phyloP scores from a whole-genome alignment of 83 land plant genomes.

The Diphasiastrum complanatum region DNA sequence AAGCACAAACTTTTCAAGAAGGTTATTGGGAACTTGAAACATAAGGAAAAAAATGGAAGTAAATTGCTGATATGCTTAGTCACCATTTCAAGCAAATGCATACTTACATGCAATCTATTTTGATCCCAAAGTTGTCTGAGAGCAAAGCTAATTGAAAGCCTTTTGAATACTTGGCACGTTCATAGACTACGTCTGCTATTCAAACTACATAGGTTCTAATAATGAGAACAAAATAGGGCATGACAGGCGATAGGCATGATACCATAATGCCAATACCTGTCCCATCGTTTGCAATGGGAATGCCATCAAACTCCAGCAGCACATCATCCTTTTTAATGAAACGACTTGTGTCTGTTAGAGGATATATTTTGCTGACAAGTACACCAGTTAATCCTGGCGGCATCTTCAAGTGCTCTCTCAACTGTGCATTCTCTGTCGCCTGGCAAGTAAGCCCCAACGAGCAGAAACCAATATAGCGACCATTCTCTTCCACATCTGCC shows the following conservation, averaged over 20 bases:
- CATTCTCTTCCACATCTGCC: constrained; percentile 63
- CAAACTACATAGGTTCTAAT: no score
- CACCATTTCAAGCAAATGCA: no score
- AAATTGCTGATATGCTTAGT: no score
- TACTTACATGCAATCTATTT: no score
- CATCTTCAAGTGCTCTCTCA: constrained; percentile 72
- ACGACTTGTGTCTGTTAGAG: constrained; percentile 56
- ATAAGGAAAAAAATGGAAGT: no score
- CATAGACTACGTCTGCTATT: no score
- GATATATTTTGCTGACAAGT: constrained; percentile 77
- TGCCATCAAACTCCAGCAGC: constrained; percentile 78
- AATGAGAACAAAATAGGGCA: neutral
- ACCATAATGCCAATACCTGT: no score
- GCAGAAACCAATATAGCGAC: constrained; percentile 84
- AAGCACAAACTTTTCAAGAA: no score
- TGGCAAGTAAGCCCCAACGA: constrained; percentile 83
- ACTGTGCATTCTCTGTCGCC: constrained; percentile 74
- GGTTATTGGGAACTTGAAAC: no score
- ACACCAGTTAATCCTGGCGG: constrained; percentile 72
- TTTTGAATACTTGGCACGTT: no score
- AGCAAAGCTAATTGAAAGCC: no score
- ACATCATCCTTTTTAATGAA: constrained; percentile 75
- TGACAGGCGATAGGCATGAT: neutral
- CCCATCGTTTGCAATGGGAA: constrained; percentile 93
- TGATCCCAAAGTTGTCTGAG: no score